Evolutionary conservation across 306 rosid species (phyloP).

Genomic region (Dryas drummondii): DNA sequence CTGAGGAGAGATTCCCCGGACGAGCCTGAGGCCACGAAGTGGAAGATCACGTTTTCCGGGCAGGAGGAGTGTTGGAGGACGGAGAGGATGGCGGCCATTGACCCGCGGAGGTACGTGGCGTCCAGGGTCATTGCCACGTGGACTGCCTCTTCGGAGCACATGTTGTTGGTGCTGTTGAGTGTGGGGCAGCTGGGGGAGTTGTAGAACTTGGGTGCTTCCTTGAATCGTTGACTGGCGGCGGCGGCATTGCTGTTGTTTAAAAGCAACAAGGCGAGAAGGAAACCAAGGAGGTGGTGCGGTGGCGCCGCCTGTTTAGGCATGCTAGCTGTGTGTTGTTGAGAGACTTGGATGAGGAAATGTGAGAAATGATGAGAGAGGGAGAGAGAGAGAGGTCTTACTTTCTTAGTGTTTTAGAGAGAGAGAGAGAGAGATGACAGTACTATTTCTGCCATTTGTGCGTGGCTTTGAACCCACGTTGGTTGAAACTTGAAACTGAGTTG

Average conservation of each 20-base stretch:
- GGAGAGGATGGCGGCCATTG: conserved; percentile 92
- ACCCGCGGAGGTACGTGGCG: conserved; percentile 81
- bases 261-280: conserved; percentile 4
- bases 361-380: not conserved
- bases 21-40: conserved; percentile 63
- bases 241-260: conserved; percentile 15
- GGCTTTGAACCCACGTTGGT: conserved; percentile 38
- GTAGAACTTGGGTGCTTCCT: conserved; percentile 90
- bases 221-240: conserved; percentile 38
- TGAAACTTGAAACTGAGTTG: conserved; percentile 16
- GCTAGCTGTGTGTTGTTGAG: not conserved
- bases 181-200: conserved; percentile 64
- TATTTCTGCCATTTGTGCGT: conserved; percentile 22
- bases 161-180: not conserved
- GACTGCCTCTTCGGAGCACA: conserved; percentile 45
- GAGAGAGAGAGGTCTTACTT: not conserved
- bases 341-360: not conserved
- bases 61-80: conserved; percentile 94
- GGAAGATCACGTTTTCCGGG: conserved; percentile 75
- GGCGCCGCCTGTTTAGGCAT: conserved; percentile 10
- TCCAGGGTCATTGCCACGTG: conserved; percentile 96
- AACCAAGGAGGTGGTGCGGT: not conserved
- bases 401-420: not conserved
- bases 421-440: conserved; percentile 11
- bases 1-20: conserved; percentile 22